Base-by-base conservation (phyloP, 2,329 filamentous ascomycete genomes). In the Cladosporium sp. region DNA sequence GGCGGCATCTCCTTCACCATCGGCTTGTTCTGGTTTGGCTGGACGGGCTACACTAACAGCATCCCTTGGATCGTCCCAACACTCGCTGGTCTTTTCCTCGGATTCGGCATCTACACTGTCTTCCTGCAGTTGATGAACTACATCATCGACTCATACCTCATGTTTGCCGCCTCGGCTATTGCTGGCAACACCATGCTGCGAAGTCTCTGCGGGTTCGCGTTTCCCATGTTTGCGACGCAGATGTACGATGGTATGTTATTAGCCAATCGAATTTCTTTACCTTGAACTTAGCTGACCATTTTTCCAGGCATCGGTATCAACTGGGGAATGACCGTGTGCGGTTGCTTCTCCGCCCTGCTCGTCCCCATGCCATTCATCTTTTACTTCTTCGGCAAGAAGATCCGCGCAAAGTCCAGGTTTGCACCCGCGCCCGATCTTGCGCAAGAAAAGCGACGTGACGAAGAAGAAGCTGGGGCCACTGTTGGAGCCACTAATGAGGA, bases 71-170 rank as follows among this genome's bases (percentile, higher is more conserved):
- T 73, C 13, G 66, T 70, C 1, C 71, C 73, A 33, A 69, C 73
- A 1, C 57, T 75, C 3, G 64, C 70, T 4, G 71, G 69, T 2
- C 56, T 73, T 0, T 66, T 66, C 33, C 66, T 75, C 19, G 74
- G 73, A 0, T 68, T 70, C 53, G 59, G 68, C 43, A 66, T 77
- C 32, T 71, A 62, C 55, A 54, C 56, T 63, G 46, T 76, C 70
- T 69, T 70, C 55, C 57, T 68, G 43, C 63, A 67, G 33, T 64
- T 63, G 41, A 53, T 66, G 42, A 69, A 69, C 52, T 70, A 73
- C 54, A 63, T 71, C 9, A 68, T 81, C 20, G 77, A 80, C 54
- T 74, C 77, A 0, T 82, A 82, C 55, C 68, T 82, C n/a, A 78
- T 80, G 67, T 70, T 75, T 43, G 68, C 69, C 7, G 59, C 59